phyloP scores from a whole-genome alignment of 2,329 filamentous ascomycete species.

The Colletotrichum karsti region DNA sequence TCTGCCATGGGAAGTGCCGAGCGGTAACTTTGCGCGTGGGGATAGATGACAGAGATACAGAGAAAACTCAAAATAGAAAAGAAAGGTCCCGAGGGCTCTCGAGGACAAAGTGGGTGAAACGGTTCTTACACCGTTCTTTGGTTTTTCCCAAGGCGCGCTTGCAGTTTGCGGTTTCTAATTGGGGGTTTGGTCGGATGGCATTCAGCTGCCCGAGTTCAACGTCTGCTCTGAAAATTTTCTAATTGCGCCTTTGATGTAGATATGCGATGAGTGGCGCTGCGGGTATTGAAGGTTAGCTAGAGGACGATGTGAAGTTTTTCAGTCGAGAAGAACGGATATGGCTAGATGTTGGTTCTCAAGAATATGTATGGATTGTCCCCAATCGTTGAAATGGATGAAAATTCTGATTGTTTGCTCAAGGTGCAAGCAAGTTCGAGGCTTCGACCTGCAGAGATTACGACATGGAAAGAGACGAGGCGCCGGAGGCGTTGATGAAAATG shows the following conservation, averaged over 20 bases:
- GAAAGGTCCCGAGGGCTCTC: slow-evolving; percentile 17
- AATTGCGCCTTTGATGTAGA: neutral
- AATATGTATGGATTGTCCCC: neutral
- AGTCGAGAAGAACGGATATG: neutral
- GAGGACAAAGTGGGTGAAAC: neutral
- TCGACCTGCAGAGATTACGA: too few species aligned
- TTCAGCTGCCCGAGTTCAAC: neutral
- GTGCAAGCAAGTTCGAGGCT: too few species aligned
- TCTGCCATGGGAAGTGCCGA: slow-evolving; percentile 17
- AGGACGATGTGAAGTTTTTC: too few species aligned
- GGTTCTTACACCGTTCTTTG: neutral
- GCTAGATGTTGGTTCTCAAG: neutral
- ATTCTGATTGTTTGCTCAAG: too few species aligned
- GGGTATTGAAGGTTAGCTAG: neutral
- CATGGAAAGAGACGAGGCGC: slow-evolving; percentile 7
- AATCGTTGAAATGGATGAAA: neutral
- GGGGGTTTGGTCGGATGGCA: neutral
- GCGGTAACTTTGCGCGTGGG: slow-evolving; percentile 1
- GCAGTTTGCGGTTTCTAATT: neutral
- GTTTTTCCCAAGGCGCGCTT: neutral
- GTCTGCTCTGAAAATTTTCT: neutral
- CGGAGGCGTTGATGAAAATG: too few species aligned
- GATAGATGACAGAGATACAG: slow-evolving; percentile 7
- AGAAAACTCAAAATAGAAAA: slow-evolving; percentile 25
- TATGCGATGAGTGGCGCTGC: neutral